Percentiles rank a stretch among this genome's conserved stretches.
phyloP scores from a whole-genome alignment of 2,329 filamentous ascomycete species.

The Daldinia eschscholtzii region DNA sequence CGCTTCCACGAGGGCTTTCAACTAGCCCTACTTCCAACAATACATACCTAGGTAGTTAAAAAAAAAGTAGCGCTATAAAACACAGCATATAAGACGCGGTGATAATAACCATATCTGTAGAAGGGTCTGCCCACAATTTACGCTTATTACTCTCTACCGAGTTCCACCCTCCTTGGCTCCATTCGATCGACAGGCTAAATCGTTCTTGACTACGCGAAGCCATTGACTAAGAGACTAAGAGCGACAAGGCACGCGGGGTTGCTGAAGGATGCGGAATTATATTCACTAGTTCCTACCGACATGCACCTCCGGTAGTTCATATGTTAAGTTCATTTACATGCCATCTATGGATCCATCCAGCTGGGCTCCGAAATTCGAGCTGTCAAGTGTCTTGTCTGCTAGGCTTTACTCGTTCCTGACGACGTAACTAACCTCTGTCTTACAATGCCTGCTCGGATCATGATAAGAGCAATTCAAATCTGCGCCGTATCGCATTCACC shows the following conservation, averaged over 20 bases:
- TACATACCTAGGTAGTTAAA: no score
- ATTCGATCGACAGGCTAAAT: constrained; percentile 26
- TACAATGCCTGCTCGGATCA: constrained; percentile 30
- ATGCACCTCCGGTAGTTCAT: background rate
- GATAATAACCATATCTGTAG: constrained; percentile 1
- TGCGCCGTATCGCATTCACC: background rate
- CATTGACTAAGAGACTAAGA: background rate
- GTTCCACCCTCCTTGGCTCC: constrained; percentile 27
- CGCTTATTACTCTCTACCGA: constrained; percentile 18
- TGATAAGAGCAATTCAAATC: constrained; percentile 12
- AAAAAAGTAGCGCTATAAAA: no score
- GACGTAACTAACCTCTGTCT: constrained; percentile 22
- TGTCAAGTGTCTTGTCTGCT: constrained; percentile 6
- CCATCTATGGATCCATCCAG: constrained; percentile 5
- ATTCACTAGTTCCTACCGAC: background rate
- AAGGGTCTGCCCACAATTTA: constrained; percentile 8
- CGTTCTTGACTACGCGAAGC: constrained; percentile 6
- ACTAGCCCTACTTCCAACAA: background rate
- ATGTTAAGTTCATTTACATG: background rate
- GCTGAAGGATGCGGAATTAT: background rate
- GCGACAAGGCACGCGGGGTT: background rate
- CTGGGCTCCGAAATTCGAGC: constrained; percentile 3
- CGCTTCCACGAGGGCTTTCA: background rate
- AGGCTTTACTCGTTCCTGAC: constrained; percentile 10
- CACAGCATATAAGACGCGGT: constrained; percentile 4